Conservation (phyloP, 768 basidiomycete genomes). For the Daedaleopsis sinensis region DNA sequence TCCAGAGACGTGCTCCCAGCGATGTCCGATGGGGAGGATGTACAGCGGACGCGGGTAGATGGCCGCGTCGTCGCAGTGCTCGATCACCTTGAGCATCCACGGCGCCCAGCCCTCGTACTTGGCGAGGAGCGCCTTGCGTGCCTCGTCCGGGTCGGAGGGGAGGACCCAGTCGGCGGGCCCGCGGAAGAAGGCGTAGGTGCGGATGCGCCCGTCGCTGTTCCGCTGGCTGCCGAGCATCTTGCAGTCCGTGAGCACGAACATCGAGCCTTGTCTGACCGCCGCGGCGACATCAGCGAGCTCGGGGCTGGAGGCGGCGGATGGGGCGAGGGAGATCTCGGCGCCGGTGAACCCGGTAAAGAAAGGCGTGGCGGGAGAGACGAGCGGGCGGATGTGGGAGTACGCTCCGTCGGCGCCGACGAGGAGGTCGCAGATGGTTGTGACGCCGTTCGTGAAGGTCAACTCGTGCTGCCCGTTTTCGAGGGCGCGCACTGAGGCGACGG, state of each 20-base stretch:
- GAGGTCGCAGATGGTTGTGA: conserved; percentile 17
- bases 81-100: conserved; percentile 13
- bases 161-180: conserved; percentile 12
- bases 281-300: conserved; percentile 2
- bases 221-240: conserved; percentile 36
- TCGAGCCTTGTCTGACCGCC: no score
- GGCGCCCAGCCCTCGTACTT: conserved; percentile 14
- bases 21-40: conserved; percentile 15
- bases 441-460: neutral
- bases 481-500: neutral
- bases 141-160: conserved; percentile 11
- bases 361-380: conserved; percentile 35
- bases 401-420: conserved; percentile 45
- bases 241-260: no score
- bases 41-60: conserved; percentile 20
- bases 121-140: conserved; percentile 7
- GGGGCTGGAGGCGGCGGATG: conserved; percentile 12
- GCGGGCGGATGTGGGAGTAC: conserved; percentile 40
- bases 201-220: conserved; percentile 31
- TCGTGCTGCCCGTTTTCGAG: neutral
- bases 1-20: conserved; percentile 15
- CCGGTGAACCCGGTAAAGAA: conserved; percentile 36
- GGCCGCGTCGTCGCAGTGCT: conserved; percentile 6
- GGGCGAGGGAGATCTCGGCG: conserved; percentile 25
- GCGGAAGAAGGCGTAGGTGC: conserved; percentile 17